These are phyloP conservation scores for Athelia sp. DNA, from an alignment of 1,284 basidiomycete genomes.

Conservation along the genomic window DNA sequence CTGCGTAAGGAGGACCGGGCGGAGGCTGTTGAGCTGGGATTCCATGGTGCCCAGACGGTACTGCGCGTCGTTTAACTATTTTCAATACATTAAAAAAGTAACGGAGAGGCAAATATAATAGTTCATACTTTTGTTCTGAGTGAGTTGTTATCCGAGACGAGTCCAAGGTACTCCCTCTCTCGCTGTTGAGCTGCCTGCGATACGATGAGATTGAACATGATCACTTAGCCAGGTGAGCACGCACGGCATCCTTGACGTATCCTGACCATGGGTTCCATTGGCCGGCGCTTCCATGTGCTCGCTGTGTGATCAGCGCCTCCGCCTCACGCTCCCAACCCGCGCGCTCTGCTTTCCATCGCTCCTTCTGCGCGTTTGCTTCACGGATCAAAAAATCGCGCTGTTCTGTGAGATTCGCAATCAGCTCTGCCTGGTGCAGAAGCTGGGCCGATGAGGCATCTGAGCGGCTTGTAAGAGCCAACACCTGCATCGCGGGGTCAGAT, in stretches of 20 bases:
- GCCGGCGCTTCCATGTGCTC: constrained; percentile 26
- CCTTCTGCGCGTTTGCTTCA: constrained; percentile 49
- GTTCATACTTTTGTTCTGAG: constrained; percentile 49
- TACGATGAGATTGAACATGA: background rate
- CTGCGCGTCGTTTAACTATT: constrained; percentile 42
- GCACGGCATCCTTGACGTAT: constrained; percentile 9
- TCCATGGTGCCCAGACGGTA: constrained; percentile 41
- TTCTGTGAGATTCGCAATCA: constrained; percentile 46
- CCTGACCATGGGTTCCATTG: constrained; percentile 39
- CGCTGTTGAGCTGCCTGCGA: constrained; percentile 34
- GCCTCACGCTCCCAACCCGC: constrained; percentile 56
- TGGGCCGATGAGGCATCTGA: constrained; percentile 38
- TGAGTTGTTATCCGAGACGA: constrained; percentile 49
- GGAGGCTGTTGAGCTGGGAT: constrained; percentile 46
- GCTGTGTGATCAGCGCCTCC: constrained; percentile 54
- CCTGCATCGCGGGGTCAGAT: constrained; percentile 5
- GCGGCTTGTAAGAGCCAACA: constrained; percentile 42
- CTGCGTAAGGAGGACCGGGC: constrained; percentile 53
- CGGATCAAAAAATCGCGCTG: constrained; percentile 55
- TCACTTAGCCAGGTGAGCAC: background rate
- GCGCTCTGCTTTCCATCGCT: constrained; percentile 53
- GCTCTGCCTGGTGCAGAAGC: constrained; percentile 53
- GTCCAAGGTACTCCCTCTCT: constrained; percentile 38
- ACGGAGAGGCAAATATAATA: constrained; percentile 4
- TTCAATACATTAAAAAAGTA: background rate